phyloP scores from a whole-genome alignment of 306 rosid genomes.

The Elaeagnus macrophylla region DNA sequence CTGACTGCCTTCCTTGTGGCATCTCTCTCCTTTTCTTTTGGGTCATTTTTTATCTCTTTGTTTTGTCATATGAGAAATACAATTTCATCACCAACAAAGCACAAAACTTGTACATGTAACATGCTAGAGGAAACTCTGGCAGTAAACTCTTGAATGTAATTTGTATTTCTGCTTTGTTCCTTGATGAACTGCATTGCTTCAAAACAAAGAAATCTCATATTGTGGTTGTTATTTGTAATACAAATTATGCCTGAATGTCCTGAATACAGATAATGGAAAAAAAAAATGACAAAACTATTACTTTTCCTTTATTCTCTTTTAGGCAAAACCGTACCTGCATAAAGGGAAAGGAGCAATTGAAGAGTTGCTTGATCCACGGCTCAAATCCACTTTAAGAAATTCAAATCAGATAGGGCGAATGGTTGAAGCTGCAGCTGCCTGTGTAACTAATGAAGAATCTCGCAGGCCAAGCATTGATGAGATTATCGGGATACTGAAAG shows the following conservation, averaged over 20 bases:
- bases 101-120: too few species aligned
- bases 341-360: slow-evolving; percentile 82
- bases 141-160: too few species aligned
- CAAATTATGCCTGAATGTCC: not conserved
- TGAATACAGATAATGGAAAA: not conserved
- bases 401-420: slow-evolving; percentile 64
- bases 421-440: slow-evolving; percentile 86
- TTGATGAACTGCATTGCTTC: too few species aligned
- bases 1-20: too few species aligned
- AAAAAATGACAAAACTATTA: not conserved
- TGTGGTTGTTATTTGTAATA: too few species aligned
- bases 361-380: slow-evolving; percentile 74
- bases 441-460: slow-evolving; percentile 75
- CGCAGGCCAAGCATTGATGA: slow-evolving; percentile 68
- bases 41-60: too few species aligned
- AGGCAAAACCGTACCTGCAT: slow-evolving; percentile 84
- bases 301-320: slow-evolving; percentile 13
- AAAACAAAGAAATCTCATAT: too few species aligned
- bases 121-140: too few species aligned
- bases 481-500: slow-evolving; percentile 71
- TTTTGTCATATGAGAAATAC: too few species aligned
- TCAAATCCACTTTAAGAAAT: slow-evolving; percentile 42
- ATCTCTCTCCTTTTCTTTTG: too few species aligned
- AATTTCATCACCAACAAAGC: too few species aligned
- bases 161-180: too few species aligned